phyloP scores from a whole-genome alignment of 257 asterid genomes.

The Datura wrightii region DNA sequence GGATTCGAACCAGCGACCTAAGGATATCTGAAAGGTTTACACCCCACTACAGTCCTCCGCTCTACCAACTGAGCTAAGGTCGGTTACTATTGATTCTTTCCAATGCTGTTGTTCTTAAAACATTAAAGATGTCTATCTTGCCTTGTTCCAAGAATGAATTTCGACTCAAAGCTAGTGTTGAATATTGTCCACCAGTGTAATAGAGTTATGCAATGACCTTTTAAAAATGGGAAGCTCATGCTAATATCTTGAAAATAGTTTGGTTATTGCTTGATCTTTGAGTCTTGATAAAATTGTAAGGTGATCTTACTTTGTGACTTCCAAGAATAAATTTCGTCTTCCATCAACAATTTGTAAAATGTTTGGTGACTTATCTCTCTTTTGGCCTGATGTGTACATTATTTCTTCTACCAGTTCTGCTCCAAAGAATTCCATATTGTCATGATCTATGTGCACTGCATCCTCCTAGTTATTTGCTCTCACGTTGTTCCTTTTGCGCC shows the following conservation, averaged over 20 bases:
- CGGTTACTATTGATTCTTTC: conserved; percentile 18
- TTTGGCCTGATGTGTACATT: background rate
- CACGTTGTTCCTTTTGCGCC: background rate
- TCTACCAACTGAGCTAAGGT: conserved; percentile 35
- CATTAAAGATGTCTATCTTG: background rate
- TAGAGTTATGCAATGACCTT: no score
- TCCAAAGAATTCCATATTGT: background rate
- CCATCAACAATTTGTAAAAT: no score
- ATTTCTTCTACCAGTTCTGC: background rate
- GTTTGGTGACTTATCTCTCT: background rate
- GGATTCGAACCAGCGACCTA: conserved; percentile 61
- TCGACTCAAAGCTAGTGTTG: background rate
- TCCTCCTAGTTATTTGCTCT: background rate
- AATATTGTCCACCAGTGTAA: background rate
- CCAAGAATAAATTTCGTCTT: background rate
- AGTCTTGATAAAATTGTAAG: no score
- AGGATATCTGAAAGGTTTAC: conserved; percentile 23
- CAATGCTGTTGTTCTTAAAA: background rate
- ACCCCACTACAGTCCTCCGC: conserved; percentile 32
- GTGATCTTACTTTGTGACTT: no score
- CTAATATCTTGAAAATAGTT: no score
- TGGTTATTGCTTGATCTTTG: no score
- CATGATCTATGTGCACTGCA: background rate
- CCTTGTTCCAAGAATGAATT: background rate
- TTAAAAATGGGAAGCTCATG: no score